Evolutionary conservation across 352 stramenopile species (phyloP), one percentile per base, ranked within the genome.

Genomic region (Saprolegnia diclina): DNA sequence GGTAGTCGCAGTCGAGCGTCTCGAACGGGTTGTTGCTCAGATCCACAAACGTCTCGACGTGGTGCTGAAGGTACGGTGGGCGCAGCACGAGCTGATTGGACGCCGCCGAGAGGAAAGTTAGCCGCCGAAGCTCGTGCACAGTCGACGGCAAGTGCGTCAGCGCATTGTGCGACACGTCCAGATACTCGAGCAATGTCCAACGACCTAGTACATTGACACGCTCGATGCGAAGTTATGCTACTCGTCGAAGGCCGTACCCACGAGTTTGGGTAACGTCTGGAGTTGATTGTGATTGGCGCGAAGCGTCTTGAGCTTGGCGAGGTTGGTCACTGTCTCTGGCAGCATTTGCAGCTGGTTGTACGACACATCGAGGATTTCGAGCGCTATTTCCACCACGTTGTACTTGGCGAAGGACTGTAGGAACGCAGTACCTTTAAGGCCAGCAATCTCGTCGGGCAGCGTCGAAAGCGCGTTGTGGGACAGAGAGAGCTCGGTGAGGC

Each of bases 11-110:
- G n/a, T 69, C 63, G 13, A 18, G 9, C 11, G 63, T 42, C 16
- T 71, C 71, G 54, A 91, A 90, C 26, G 79, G 80, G 53, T 91
- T 91, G 64, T 87, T 89, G 19, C 79, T 88, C 50, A 85, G 74
- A 24, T 89, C 80, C 32, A 79, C 76, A 53, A 77, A 85, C 56
- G 75, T 85, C 18, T 44, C 29, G 21, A 64, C 53, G 13, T 73
- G 21, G 16, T 71, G 44, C 24, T 56, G 56, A 11, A 80, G 42
- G 11, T 68, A 74, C 22, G 81, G 70, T 6, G 83, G 80, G 16
- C 52, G 35, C 4, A 56, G 21, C 5, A 45, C 38, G 38, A 92
- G 67, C 19, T 70, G 44, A 56, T 92, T 92, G 64, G 85, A 72
- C 50, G 73, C 82, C 13, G 75, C 78, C 44, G 79, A 61, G 0